Evolutionary conservation across 768 basidiomycete species (phyloP).

Genomic region (Mrakia hoshinonis): DNA sequence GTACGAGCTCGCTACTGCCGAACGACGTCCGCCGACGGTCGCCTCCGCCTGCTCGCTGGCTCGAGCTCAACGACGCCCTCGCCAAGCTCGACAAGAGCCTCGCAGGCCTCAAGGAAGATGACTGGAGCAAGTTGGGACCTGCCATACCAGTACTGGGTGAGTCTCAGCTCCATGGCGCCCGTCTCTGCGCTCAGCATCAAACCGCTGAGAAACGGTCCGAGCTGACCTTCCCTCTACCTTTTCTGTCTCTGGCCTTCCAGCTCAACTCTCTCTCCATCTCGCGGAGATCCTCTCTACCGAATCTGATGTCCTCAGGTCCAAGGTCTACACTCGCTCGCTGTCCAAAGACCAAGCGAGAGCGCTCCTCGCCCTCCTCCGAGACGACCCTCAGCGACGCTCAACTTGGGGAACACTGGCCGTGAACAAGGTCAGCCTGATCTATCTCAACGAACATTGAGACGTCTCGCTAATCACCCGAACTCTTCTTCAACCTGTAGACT

Average conservation of each 20-base stretch:
- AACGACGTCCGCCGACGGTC: background rate
- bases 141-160: background rate
- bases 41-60: background rate
- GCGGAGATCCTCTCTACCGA: background rate
- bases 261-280: slow-evolving; percentile 10
- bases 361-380: background rate
- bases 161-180: no score
- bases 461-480: background rate
- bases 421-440: background rate
- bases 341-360: background rate
- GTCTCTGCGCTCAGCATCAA: no score
- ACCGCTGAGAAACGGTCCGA: no score
- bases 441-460: no score
- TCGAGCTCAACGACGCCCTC: background rate
- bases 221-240: background rate
- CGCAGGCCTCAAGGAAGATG: background rate
- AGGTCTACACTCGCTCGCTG: background rate
- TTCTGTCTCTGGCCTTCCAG: background rate
- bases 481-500: background rate
- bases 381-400: background rate
- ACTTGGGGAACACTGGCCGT: background rate
- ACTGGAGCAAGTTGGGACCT: background rate
- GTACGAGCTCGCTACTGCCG: background rate
- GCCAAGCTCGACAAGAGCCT: background rate
- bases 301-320: background rate